Conservation (phyloP, 768 basidiomycete genomes). For the Cubamyces sp. region DNA sequence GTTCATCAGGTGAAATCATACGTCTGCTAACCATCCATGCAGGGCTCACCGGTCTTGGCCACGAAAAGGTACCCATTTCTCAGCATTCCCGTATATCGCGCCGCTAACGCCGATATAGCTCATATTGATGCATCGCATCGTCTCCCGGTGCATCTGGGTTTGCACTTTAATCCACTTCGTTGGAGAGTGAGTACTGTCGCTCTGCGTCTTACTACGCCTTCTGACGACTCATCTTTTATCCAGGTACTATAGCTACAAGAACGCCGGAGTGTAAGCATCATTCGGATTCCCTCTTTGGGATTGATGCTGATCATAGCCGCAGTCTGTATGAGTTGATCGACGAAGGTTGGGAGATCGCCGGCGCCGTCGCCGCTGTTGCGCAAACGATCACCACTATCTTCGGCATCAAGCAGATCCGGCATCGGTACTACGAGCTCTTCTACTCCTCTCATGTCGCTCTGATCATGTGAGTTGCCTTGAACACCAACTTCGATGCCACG, state of each 20-base stretch:
- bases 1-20: no score
- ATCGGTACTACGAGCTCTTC: conserved; percentile 47
- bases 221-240: neutral
- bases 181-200: conserved; percentile 25
- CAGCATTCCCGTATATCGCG: neutral
- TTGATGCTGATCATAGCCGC: neutral
- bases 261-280: neutral
- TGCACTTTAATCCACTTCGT: conserved; percentile 50
- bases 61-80: conserved; percentile 44
- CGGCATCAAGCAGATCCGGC: conserved; percentile 45
- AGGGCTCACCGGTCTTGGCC: conserved; percentile 57
- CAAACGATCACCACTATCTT: conserved; percentile 43
- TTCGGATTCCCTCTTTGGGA: no score
- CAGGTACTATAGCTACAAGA: conserved; percentile 6
- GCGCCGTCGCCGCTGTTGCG: conserved; percentile 31
- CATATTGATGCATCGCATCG: conserved; percentile 50
- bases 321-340: conserved; percentile 10
- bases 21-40: neutral
- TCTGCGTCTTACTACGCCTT: neutral
- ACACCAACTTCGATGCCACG: no score
- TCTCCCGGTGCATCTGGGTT: conserved; percentile 45
- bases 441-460: conserved; percentile 31
- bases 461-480: conserved; percentile 29
- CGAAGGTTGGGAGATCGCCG: conserved; percentile 26
- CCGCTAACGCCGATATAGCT: conserved; percentile 27